Evolutionary conservation across 2,329 filamentous ascomycete species (phyloP), one percentile per base, ranked within the genome.

Genomic region (Diaporthe australafricana): DNA sequence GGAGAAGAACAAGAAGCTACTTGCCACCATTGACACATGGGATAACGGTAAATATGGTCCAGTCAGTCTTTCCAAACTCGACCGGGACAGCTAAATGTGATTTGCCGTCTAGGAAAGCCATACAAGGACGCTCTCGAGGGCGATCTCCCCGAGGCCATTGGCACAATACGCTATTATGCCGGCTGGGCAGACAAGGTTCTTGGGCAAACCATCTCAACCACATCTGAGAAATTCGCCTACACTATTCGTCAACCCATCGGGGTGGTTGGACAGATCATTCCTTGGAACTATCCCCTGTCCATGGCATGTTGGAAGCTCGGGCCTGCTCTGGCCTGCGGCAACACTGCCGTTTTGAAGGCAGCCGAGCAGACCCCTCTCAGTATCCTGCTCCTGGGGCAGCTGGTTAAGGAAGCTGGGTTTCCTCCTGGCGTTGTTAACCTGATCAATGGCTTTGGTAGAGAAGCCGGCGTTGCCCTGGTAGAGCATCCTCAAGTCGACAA

Each of bases 231-330:
- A 81, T 87, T 95, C 74, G 92, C 92, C 4, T 96, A 95, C 79
- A 95, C 92, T 0, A 83, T 94, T 68, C 89, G 91, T 72, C 91
- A 96, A 81, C 93, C 94, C 1, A 83, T 96, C 38, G 94, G 94
- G 45, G 93, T 96, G 0, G 93, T 92, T 76, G 93, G 88, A 14
- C 87, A 87, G 81, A 95, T 95, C 74, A 94, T 94, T 72, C 92
- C 93, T 12, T 96, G 93, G 92, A 96, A 96, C 80, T 94, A 92
- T 75, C 93, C 93, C 1, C 85, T 95, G 1, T 86, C 87, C 27
- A 95, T 95, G 89, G 92, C 92, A 16, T 90, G 90, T 7, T 93
- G 92, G 91, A 94, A 94, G 79, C 86, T 94, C 74, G 93, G 91
- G n/a, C 93, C 93, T 20, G 90, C 90, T 22, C 78, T 92, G 56